Evolutionary conservation across 345 rosid genomes (phyloP), one percentile per base, ranked within the genome.

Genomic region (Gossypium ekmanianum): DNA sequence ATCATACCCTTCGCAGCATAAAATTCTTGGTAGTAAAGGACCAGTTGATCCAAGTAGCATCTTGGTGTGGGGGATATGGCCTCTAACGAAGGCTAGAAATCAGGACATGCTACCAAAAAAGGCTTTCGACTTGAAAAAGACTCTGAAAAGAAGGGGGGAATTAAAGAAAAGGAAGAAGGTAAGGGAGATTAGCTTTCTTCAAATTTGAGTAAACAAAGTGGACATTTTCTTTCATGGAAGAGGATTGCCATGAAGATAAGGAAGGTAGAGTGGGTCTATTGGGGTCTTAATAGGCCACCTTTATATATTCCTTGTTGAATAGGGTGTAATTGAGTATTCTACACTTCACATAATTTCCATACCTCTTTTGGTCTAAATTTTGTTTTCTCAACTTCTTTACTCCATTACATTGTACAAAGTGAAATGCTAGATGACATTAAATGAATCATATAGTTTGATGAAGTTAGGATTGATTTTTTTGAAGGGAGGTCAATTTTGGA

Each of bases 191-290:
- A 75, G 34, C 51, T 39, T 83, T 71, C 76, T 75, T 71, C 70
- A 74, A 78, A 43, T 65, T 81, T 78, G 87, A 79, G 84, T 79
- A 84, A 79, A 68, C 61, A 47, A 34, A 73, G 68, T 81, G 83
- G 79, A 68, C 86, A 10, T 12, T 82, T 80, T 80, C 86, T 81
- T 81, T 85, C 83, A 71, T 71, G 57, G 64, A n/a, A 86, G 73
- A 14, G 77, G 79, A 68, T 82, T 88, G 86, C 84, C 88, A 79
- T 73, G 88, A 84, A 83, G 79, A 88, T 76, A 84, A 86, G 88
- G 85, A 81, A 85, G 69, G 81, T 68, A 51, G 18, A 52, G 66
- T 66, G 68, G 80, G 80, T 50, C 71, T 34, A 39, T 76, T 79
- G 68, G 84, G 86, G 83, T 47, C 76, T 66, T 75, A 20, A 12